Evolutionary conservation across 148 eudicot genomes (phyloP).

Genomic region (Rhododendron simsii): DNA sequence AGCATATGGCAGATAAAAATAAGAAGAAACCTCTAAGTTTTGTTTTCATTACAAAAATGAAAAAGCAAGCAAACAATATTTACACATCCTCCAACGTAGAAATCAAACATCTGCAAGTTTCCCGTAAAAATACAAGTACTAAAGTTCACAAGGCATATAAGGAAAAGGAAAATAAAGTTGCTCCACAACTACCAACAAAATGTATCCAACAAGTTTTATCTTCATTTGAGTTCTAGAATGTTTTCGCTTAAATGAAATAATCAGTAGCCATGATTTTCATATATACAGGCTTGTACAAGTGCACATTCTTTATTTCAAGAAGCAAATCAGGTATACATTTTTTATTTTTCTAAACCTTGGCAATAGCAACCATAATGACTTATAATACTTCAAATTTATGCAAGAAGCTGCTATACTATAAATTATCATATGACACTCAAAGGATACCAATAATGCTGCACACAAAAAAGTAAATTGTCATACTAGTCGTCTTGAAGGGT

Average conservation of each 20-base stretch:
- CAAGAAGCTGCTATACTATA: background rate
- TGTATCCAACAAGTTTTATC: background rate
- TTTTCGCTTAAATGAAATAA: background rate
- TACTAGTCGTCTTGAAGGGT: background rate
- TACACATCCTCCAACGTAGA: background rate
- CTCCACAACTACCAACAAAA: background rate
- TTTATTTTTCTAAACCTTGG: background rate
- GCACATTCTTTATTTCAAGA: background rate
- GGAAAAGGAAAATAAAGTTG: background rate
- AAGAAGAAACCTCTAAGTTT: background rate
- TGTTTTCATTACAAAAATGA: background rate
- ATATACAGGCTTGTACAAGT: background rate
- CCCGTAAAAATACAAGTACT: background rate
- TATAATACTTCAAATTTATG: background rate
- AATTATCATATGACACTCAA: background rate
- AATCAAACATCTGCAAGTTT: background rate
- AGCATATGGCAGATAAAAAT: background rate
- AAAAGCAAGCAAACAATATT: background rate
- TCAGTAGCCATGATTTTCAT: background rate
- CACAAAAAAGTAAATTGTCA: background rate
- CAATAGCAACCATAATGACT: background rate
- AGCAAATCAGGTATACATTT: background rate
- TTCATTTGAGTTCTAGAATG: background rate
- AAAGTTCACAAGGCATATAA: background rate
- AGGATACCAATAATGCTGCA: background rate